A percentile compares a stretch with the other conserved stretches of the same genome.
Evolutionary conservation across 352 stramenopile genomes (phyloP).

Genomic region (Phytopythium chamaehyphon): DNA sequence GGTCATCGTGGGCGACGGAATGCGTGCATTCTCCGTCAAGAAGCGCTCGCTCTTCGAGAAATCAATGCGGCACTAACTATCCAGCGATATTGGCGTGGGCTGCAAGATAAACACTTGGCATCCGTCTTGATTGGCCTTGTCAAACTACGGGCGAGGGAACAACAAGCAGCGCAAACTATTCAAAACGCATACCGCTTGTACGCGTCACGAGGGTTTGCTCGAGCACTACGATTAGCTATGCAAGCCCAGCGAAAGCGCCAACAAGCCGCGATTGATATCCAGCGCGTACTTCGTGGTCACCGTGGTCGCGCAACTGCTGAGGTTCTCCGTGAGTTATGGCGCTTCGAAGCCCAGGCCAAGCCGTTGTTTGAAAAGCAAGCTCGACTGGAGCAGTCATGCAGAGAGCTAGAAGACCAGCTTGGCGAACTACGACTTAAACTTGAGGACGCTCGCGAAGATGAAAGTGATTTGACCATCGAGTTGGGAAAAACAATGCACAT

Average conservation of each 20-base stretch:
- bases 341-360: conserved; percentile 67
- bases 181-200: conserved; percentile 62
- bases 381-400: conserved; percentile 32
- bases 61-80: conserved; percentile 66
- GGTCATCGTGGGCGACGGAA: conserved; percentile 45
- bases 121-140: conserved; percentile 67
- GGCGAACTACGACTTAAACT: conserved; percentile 33
- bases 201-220: conserved; percentile 53
- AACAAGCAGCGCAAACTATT: conserved; percentile 51
- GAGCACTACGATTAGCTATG: conserved; percentile 50
- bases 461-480: conserved; percentile 53
- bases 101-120: conserved; percentile 72
- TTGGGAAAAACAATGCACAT: conserved; percentile 83
- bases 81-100: conserved; percentile 69
- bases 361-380: conserved; percentile 65
- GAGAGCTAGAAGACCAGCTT: conserved; percentile 51
- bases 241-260: conserved; percentile 36
- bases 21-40: conserved; percentile 27
- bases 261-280: conserved; percentile 51
- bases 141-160: conserved; percentile 55
- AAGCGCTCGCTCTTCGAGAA: conserved; percentile 31
- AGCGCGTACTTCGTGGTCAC: conserved; percentile 77
- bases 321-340: conserved; percentile 66
- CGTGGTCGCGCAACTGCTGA: conserved; percentile 65
- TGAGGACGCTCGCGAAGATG: conserved; percentile 41